Evolutionary conservation across 2,329 filamentous ascomycete species (phyloP).

Genomic region (Diplodia scrobiculata): DNA sequence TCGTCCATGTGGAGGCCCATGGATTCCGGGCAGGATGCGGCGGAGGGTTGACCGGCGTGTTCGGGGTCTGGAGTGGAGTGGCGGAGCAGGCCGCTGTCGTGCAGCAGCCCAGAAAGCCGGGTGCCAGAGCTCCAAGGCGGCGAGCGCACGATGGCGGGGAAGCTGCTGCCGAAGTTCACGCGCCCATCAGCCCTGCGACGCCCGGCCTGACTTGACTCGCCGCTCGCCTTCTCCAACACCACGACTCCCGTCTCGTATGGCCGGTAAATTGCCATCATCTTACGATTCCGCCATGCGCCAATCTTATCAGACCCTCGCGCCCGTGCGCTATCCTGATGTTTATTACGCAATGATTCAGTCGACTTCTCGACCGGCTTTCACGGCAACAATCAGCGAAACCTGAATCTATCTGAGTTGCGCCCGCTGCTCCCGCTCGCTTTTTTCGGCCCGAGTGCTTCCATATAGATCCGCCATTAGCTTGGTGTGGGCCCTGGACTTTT

Average conservation of each 20-base stretch:
- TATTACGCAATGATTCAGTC: slow-evolving; percentile 6
- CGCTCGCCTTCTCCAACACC: slow-evolving; percentile 22
- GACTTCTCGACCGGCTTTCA: not conserved
- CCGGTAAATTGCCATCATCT: slow-evolving; percentile 21
- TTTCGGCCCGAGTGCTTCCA: not conserved
- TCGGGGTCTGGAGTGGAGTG: not conserved
- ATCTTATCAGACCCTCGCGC: not conserved
- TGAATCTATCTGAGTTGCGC: slow-evolving; percentile 17
- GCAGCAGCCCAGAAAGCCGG: not conserved
- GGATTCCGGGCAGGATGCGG: not conserved
- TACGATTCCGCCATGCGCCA: slow-evolving; percentile 2
- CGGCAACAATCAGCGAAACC: slow-evolving; percentile 14
- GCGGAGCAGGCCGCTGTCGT: not conserved
- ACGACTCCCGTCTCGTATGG: slow-evolving; percentile 16
- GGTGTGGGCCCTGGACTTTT: not conserved
- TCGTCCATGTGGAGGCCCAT: slow-evolving; percentile 66
- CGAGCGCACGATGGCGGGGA: slow-evolving; percentile 17
- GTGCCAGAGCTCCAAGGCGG: slow-evolving; percentile 17
- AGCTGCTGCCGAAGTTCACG: slow-evolving; percentile 8
- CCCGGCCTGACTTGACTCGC: not conserved
- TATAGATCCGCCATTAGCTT: not conserved
- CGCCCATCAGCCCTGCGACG: slow-evolving; percentile 7
- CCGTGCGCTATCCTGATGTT: slow-evolving; percentile 13
- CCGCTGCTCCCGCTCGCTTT: not conserved
- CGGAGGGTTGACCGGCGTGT: not conserved